A percentile compares a stretch with the other conserved stretches of the same genome.
phyloP scores from a whole-genome alignment of 768 basidiomycete genomes.

The Cystobasidium onofrii region DNA sequence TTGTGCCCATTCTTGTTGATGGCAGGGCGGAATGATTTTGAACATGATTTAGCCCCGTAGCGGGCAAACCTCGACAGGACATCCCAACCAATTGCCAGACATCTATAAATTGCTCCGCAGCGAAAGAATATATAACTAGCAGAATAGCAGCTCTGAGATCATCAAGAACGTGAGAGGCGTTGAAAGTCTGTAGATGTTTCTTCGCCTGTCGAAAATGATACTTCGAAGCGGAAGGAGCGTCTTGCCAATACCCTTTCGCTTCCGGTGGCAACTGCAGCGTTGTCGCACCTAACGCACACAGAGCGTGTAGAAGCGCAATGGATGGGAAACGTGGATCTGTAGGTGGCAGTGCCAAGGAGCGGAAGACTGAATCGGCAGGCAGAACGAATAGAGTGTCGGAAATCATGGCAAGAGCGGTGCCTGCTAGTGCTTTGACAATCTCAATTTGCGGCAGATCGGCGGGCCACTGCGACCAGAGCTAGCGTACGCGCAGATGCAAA shows the following conservation, averaged over 20 bases:
- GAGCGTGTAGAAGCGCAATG: constrained; percentile 6
- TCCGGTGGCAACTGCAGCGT: not conserved
- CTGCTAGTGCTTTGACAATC: constrained; percentile 12
- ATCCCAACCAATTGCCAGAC: constrained; percentile 22
- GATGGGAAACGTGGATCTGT: constrained; percentile 24
- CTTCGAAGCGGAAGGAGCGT: not conserved
- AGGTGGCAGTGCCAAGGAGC: constrained; percentile 5
- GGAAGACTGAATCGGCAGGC: constrained; percentile 6
- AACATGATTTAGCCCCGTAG: constrained; percentile 21
- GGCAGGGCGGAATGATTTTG: constrained; percentile 18
- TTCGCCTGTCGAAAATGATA: constrained; percentile 19
- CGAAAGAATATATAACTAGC: constrained; percentile 1
- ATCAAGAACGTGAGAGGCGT: not conserved
- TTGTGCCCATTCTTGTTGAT: constrained; percentile 10
- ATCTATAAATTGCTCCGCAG: constrained; percentile 18
- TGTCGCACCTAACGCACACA: constrained; percentile 1
- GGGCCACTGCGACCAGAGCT: constrained; percentile 11
- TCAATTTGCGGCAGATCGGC: constrained; percentile 1
- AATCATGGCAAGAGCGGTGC: constrained; percentile 6
- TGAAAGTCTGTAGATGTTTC: constrained; percentile 1
- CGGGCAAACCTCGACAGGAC: not conserved
- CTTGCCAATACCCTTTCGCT: constrained; percentile 8
- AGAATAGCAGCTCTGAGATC: constrained; percentile 2
- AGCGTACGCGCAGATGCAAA: too few species aligned
- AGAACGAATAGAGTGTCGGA: not conserved